These are phyloP conservation scores for Geosmithia morbida DNA, from an alignment of 2,329 filamentous ascomycete species.

Conservation along the genomic window DNA sequence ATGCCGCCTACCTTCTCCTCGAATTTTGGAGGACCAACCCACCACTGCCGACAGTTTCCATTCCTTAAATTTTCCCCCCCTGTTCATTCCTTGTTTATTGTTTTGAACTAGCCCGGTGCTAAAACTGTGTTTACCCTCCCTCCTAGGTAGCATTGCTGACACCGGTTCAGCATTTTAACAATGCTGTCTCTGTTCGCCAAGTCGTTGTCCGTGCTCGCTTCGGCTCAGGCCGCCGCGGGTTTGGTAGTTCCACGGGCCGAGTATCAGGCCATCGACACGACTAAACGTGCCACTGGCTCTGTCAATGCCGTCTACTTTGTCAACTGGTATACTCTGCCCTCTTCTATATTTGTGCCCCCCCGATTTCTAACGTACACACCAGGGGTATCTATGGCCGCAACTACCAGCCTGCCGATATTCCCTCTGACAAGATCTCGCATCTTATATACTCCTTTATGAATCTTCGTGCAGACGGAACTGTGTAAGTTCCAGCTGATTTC, in stretches of 20 bases:
- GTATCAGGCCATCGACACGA: slow-evolving; percentile 4
- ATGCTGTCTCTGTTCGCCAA: slow-evolving; percentile 12
- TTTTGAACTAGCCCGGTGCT: slow-evolving; percentile 7
- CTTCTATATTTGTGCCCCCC: neutral
- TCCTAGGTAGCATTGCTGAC: neutral
- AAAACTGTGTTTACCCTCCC: slow-evolving; percentile 2
- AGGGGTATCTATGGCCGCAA: slow-evolving; percentile 64
- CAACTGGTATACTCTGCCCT: slow-evolving; percentile 25
- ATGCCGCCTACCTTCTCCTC: neutral
- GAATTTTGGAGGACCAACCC: neutral
- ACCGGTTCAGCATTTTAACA: neutral
- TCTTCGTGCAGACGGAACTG: slow-evolving; percentile 53
- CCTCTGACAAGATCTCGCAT: slow-evolving; percentile 56
- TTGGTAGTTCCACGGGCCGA: slow-evolving; percentile 7
- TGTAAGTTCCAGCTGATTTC: slow-evolving; percentile 28
- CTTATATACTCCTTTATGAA: slow-evolving; percentile 76
- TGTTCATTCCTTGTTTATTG: slow-evolving; percentile 5
- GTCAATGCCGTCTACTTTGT: slow-evolving; percentile 29
- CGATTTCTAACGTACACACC: neutral
- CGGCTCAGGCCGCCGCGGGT: slow-evolving; percentile 9
- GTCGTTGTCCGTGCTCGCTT: slow-evolving; percentile 11
- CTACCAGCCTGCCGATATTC: slow-evolving; percentile 58
- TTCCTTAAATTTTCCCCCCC: slow-evolving; percentile 3
- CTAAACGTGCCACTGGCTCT: slow-evolving; percentile 9
- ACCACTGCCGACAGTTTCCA: slow-evolving; percentile 1